Percentiles rank a stretch among this genome's conserved stretches.
These are phyloP conservation scores for Thoreauomyces humboldtii DNA, from an alignment of 192 early-diverging fungal species.

Conservation along the genomic window DNA sequence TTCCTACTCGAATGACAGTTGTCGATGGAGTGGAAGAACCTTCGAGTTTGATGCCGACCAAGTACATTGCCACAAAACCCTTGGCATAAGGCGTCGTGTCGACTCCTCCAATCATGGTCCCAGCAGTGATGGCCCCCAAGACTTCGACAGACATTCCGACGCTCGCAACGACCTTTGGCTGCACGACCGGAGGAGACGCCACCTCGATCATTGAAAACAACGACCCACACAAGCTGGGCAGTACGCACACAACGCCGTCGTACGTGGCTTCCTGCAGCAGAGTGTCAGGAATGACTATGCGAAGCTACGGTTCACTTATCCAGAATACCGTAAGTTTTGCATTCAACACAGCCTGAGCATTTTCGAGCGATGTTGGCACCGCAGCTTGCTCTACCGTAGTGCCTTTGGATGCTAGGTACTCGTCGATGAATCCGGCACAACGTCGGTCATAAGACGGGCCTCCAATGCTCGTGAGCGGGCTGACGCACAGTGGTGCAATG, in stretches of 20 bases:
- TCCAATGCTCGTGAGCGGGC: background rate
- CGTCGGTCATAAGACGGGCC: background rate
- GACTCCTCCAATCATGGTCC: background rate
- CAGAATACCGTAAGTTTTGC: too few relatives aligned
- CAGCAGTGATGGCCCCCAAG: background rate
- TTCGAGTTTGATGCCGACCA: background rate
- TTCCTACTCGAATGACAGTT: background rate
- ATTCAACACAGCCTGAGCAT: background rate
- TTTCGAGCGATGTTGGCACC: background rate
- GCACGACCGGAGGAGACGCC: background rate
- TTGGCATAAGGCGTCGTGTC: background rate
- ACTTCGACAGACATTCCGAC: background rate
- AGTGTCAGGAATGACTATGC: too few relatives aligned
- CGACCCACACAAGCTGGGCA: background rate
- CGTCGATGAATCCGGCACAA: background rate
- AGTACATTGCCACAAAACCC: background rate
- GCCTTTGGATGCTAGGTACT: background rate
- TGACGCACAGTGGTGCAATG: background rate
- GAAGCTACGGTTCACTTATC: too few relatives aligned
- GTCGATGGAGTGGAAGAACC: conserved; percentile 1
- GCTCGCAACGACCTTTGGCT: background rate
- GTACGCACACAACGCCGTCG: background rate
- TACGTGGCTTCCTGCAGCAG: too few relatives aligned
- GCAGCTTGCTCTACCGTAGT: background rate
- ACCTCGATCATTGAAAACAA: background rate